phyloP scores from a whole-genome alignment of 306 rosid genomes.

The Prunus kanzakura region DNA sequence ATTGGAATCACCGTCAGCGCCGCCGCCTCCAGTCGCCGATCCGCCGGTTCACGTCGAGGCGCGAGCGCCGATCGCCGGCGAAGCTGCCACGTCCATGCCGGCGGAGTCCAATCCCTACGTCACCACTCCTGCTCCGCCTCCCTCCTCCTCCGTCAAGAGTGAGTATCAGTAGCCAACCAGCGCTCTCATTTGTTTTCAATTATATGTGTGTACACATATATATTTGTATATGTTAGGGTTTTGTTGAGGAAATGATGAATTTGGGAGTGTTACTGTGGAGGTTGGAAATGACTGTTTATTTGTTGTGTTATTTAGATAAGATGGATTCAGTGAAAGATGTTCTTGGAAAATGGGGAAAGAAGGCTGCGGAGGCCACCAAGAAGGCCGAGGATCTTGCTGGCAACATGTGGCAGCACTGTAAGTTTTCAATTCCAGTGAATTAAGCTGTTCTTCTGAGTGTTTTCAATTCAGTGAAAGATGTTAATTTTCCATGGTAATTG shows the following conservation, averaged over 20 bases:
- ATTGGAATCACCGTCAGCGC: not conserved
- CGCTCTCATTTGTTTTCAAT: not conserved
- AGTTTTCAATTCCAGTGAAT: slow-evolving; percentile 14
- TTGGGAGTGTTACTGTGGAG: not conserved
- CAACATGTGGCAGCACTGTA: slow-evolving; percentile 96
- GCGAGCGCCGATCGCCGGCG: slow-evolving; percentile 43
- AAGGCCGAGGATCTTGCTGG: slow-evolving; percentile 96
- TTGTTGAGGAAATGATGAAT: not conserved
- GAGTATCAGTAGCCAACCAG: slow-evolving; percentile 4
- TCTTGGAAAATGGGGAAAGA: slow-evolving; percentile 89
- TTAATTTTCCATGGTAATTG: not conserved
- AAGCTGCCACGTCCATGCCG: slow-evolving; percentile 72
- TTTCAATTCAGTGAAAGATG: not conserved
- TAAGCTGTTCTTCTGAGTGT: not conserved
- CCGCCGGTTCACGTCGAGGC: slow-evolving; percentile 24
- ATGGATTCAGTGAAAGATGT: slow-evolving; percentile 78
- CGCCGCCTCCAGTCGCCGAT: not conserved
- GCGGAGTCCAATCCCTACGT: slow-evolving; percentile 74
- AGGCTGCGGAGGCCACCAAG: slow-evolving; percentile 89
- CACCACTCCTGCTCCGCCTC: slow-evolving; percentile 49
- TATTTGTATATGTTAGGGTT: not conserved
- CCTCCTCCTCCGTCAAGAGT: slow-evolving; percentile 58
- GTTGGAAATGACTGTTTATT: not conserved
- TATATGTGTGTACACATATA: not conserved
- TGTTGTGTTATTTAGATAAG: slow-evolving; percentile 42